These are phyloP conservation scores for Cornus florida DNA, from an alignment of 148 eudicot species.

Conservation along the genomic window DNA sequence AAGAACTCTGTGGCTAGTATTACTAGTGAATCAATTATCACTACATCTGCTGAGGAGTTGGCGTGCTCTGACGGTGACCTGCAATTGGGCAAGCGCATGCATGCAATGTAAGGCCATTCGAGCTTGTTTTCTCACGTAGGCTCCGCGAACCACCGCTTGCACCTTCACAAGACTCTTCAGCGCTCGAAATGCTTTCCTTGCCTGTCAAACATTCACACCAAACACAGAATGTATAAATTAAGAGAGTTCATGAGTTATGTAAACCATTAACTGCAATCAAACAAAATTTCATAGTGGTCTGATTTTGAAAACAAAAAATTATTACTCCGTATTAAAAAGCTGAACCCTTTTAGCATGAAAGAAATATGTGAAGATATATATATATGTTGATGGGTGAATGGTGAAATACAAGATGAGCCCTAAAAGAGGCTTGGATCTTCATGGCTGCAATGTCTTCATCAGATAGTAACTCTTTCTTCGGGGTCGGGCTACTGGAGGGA, in stretches of 20 bases:
- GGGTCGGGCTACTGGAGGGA: neutral
- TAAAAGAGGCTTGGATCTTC: slow-evolving; percentile 64
- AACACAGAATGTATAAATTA: no score
- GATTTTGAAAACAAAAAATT: no score
- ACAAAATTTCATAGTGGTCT: no score
- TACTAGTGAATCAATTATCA: no score
- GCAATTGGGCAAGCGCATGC: no score
- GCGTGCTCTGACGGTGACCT: no score
- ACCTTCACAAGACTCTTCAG: slow-evolving; percentile 75
- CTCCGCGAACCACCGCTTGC: slow-evolving; percentile 85
- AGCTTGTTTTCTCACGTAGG: slow-evolving; percentile 71
- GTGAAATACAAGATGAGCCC: slow-evolving; percentile 69
- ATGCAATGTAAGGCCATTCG: slow-evolving; percentile 68
- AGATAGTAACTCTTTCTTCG: slow-evolving; percentile 13
- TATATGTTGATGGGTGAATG: neutral
- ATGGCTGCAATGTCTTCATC: slow-evolving; percentile 56
- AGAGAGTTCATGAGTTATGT: neutral
- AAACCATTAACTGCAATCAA: no score
- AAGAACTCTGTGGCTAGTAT: no score
- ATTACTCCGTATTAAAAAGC: no score
- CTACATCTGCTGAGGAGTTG: no score
- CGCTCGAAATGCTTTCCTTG: slow-evolving; percentile 62
- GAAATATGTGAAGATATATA: neutral
- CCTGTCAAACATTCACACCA: slow-evolving; percentile 40
- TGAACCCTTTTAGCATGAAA: no score